phyloP scores from a whole-genome alignment of 164 flowering plant species.

The Annona squamosa region DNA sequence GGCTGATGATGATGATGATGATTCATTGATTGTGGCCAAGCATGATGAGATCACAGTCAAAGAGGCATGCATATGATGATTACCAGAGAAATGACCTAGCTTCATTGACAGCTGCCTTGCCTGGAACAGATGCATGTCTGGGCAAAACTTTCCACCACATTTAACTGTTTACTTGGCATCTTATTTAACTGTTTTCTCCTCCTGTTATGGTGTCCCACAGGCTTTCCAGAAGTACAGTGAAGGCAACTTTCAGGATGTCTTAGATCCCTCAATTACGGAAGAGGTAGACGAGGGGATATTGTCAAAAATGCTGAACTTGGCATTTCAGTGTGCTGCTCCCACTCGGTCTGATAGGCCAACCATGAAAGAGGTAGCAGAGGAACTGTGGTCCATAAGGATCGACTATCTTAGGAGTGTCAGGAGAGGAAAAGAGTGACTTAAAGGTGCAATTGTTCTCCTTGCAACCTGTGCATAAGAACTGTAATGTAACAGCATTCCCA shows the following conservation, averaged over 20 bases:
- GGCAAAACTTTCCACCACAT: background rate
- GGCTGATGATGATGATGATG: no score
- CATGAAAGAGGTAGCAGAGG: conserved; percentile 82
- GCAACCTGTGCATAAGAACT: background rate
- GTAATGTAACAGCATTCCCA: background rate
- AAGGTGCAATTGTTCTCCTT: background rate
- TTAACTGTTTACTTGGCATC: background rate
- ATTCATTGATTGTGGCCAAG: background rate
- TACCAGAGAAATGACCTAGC: background rate
- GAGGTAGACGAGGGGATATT: conserved; percentile 34
- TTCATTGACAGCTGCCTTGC: background rate
- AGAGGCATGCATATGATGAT: background rate
- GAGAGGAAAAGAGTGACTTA: conserved; percentile 13
- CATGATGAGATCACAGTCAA: background rate
- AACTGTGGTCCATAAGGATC: conserved; percentile 79
- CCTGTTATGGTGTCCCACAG: conserved; percentile 31
- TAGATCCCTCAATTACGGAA: conserved; percentile 72
- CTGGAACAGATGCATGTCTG: background rate
- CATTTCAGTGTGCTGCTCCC: conserved; percentile 84
- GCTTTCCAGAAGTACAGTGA: conserved; percentile 57
- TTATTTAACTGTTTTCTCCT: background rate
- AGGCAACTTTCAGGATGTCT: conserved; percentile 36
- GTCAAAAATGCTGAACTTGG: conserved; percentile 56
- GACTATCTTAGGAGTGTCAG: conserved; percentile 44
- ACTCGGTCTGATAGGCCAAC: conserved; percentile 71